phyloP scores from a whole-genome alignment of 768 basidiomycete species.

The Roridomyces roridus region DNA sequence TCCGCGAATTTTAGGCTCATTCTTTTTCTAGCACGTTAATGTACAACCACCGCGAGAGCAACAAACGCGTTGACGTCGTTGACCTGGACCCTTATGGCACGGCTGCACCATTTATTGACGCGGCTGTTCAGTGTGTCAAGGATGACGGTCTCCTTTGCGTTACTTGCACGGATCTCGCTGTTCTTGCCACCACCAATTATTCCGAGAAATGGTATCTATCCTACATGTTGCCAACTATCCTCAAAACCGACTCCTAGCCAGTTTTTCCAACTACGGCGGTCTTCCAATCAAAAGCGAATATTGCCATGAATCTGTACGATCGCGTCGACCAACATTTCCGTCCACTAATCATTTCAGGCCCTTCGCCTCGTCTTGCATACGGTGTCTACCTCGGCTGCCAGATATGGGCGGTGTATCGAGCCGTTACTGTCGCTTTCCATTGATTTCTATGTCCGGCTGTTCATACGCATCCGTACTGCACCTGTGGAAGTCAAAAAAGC shows the following conservation, averaged over 20 bases:
- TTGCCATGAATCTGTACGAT: conserved; percentile 86
- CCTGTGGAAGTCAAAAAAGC: conserved; percentile 86
- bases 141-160: conserved; percentile 94
- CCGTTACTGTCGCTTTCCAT: conserved; percentile 92
- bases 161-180: conserved; percentile 95
- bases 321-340: not conserved
- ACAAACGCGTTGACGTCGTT: conserved; percentile 86
- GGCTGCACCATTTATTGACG: conserved; percentile 95
- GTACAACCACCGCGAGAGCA: conserved; percentile 84
- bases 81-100: conserved; percentile 99
- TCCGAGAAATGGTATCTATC: conserved; percentile 91
- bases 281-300: conserved; percentile 91
- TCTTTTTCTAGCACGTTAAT: conserved; percentile 72
- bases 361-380: conserved; percentile 90
- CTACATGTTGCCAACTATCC: not conserved
- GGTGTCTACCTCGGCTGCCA: conserved; percentile 83
- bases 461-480: conserved; percentile 76
- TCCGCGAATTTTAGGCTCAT: not conserved
- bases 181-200: conserved; percentile 92
- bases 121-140: conserved; percentile 85
- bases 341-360: conserved; percentile 54
- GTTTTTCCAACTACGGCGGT: conserved; percentile 96
- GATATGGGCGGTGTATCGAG: conserved; percentile 92
- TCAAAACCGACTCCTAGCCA: conserved; percentile 34
- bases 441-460: conserved; percentile 96